A percentile compares a stretch with the other conserved stretches of the same genome.
These are phyloP conservation scores for Cudoniella acicularis DNA, from an alignment of 495 filamentous ascomycete species.

Conservation along the genomic window DNA sequence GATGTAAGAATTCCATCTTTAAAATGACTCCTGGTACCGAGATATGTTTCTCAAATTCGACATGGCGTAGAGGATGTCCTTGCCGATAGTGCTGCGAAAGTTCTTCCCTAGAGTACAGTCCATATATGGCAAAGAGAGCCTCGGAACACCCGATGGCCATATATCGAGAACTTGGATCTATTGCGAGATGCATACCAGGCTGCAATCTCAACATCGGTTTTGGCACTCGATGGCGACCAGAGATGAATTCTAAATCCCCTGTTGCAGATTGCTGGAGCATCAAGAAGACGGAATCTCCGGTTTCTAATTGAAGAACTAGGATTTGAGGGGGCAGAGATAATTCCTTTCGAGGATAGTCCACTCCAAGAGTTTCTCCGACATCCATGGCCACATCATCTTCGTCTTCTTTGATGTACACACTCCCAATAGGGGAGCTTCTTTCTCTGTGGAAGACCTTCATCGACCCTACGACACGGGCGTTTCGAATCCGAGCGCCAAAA, in stretches of 20 bases:
- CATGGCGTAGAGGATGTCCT: constrained; percentile 34
- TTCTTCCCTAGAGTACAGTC: constrained; percentile 47
- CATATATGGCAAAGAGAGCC: constrained; percentile 53
- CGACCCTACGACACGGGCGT: constrained; percentile 52
- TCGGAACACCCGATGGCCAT: constrained; percentile 41
- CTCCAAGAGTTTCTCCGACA: constrained; percentile 3
- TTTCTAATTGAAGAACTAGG: constrained; percentile 66
- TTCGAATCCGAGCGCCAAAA: constrained; percentile 67
- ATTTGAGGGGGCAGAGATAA: constrained; percentile 67
- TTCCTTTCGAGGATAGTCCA: constrained; percentile 1
- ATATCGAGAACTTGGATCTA: constrained; percentile 66
- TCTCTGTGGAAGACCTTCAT: constrained; percentile 10
- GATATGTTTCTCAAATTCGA: constrained; percentile 51
- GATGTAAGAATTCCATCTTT: constrained; percentile 84
- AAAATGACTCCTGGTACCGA: constrained; percentile 69
- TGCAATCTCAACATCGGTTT: constrained; percentile 51
- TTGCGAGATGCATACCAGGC: constrained; percentile 74
- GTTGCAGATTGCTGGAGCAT: constrained; percentile 47
- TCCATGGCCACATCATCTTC: constrained; percentile 27
- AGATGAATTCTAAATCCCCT: constrained; percentile 54
- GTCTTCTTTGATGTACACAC: constrained; percentile 31
- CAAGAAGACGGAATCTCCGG: constrained; percentile 67
- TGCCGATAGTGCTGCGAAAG: constrained; percentile 38
- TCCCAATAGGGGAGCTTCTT: constrained; percentile 8
- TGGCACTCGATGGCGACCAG: constrained; percentile 51